Evolutionary conservation across 1,139 yeast species (phyloP).

Genomic region (Diutina scorzettiae): DNA sequence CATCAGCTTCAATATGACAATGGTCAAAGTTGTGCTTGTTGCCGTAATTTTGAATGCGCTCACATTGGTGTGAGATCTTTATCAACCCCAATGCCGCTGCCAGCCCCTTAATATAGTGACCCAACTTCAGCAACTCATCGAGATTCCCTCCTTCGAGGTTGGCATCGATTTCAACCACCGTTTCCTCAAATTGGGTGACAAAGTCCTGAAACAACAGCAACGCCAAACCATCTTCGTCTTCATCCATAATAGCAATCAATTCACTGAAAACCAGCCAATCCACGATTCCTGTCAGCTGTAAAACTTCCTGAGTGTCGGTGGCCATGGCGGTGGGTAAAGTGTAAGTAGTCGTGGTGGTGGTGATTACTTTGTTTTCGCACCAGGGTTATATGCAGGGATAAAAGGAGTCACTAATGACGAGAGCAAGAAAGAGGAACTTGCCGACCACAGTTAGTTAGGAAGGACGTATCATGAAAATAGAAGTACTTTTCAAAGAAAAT

Average conservation of each 20-base stretch:
- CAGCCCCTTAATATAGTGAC: constrained; percentile 90
- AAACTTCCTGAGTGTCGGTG: constrained; percentile 12
- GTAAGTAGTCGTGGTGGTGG: background rate
- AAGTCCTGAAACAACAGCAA: constrained; percentile 66
- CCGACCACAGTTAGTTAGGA: no score
- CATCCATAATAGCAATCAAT: constrained; percentile 76
- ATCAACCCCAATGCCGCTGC: constrained; percentile 89
- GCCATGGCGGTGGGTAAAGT: background rate
- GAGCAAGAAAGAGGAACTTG: no score
- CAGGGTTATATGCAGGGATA: no score
- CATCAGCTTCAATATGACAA: constrained; percentile 10
- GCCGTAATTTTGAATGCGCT: constrained; percentile 88
- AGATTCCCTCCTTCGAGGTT: constrained; percentile 40
- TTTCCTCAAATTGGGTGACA: constrained; percentile 78
- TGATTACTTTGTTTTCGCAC: background rate
- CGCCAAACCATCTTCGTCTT: constrained; percentile 82
- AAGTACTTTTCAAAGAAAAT: no score
- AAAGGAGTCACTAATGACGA: no score
- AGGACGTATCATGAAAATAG: no score
- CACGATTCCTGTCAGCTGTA: constrained; percentile 50
- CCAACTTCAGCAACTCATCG: constrained; percentile 55
- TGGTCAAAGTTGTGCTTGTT: constrained; percentile 35
- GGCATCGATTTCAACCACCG: constrained; percentile 59
- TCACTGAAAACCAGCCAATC: constrained; percentile 88
- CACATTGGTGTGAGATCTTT: constrained; percentile 78